These are phyloP conservation scores for Hypoxylon sp. DNA, from an alignment of 2,329 filamentous ascomycete species.

Conservation along the genomic window DNA sequence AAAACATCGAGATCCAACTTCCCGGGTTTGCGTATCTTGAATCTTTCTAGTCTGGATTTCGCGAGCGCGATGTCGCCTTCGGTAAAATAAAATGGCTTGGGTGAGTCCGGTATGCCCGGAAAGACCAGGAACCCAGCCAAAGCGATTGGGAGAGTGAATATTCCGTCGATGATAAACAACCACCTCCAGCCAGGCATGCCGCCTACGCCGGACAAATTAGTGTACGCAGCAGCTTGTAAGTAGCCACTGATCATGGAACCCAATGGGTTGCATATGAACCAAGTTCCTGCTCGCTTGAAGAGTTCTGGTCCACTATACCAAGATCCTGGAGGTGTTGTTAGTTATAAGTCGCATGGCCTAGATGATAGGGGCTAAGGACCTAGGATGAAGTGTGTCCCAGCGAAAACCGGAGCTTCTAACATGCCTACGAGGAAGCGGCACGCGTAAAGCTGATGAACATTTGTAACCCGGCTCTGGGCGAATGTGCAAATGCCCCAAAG, in stretches of 20 bases:
- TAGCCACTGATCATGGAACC: slow-evolving; percentile 55
- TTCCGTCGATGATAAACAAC: slow-evolving; percentile 70
- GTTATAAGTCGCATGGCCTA: not conserved
- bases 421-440: slow-evolving; percentile 54
- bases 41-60: slow-evolving; percentile 53
- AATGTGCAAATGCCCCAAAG: slow-evolving; percentile 56
- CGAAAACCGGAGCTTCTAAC: slow-evolving; percentile 55
- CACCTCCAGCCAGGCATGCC: slow-evolving; percentile 54
- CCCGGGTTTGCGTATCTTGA: slow-evolving; percentile 56
- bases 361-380: slow-evolving; percentile 30
- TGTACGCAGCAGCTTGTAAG: slow-evolving; percentile 49
- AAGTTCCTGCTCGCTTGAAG: slow-evolving; percentile 53
- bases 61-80: slow-evolving; percentile 57
- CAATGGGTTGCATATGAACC: slow-evolving; percentile 52
- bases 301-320: slow-evolving; percentile 52
- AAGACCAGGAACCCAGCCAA: slow-evolving; percentile 65
- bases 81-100: slow-evolving; percentile 57
- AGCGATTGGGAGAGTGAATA: slow-evolving; percentile 68
- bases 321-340: slow-evolving; percentile 38
- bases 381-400: slow-evolving; percentile 54
- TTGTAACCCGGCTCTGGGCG: slow-evolving; percentile 51
- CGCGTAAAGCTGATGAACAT: slow-evolving; percentile 53
- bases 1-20: slow-evolving; percentile 61
- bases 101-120: slow-evolving; percentile 61
- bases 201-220: slow-evolving; percentile 43